Percentiles rank a stretch among this genome's conserved stretches.
Evolutionary conservation across 2,329 filamentous ascomycete species (phyloP).

Genomic region (Thielaviopsis musarum): DNA sequence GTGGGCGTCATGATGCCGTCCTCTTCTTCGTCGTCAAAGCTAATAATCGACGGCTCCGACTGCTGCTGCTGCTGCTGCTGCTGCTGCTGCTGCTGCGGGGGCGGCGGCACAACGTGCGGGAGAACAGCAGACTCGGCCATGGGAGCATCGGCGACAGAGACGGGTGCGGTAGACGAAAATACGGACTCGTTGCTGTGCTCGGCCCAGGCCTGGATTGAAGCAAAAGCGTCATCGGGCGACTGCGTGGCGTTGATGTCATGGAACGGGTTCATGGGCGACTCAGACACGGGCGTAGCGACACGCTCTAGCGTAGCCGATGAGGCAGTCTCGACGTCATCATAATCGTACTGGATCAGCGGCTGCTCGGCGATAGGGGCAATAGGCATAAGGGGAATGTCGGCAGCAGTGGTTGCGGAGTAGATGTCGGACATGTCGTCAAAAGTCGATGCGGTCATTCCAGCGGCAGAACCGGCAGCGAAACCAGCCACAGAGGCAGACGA

Average conservation of each 20-base stretch:
- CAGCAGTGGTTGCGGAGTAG: conserved; percentile 34
- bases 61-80: too few species aligned
- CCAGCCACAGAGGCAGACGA: conserved; percentile 15
- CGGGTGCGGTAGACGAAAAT: conserved; percentile 34
- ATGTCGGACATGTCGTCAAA: conserved; percentile 36
- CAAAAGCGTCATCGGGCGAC: conserved; percentile 29
- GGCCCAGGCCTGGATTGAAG: conserved; percentile 49
- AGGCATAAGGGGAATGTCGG: neutral
- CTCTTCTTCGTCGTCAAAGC: conserved; percentile 32
- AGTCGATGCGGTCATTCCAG: conserved; percentile 17
- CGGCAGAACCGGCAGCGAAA: neutral
- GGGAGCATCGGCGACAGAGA: conserved; percentile 17
- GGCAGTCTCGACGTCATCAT: neutral
- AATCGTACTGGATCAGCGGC: neutral
- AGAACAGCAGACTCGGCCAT: conserved; percentile 17
- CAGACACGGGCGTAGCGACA: conserved; percentile 3
- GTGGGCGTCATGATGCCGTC: conserved; percentile 19
- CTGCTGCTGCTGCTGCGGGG: too few species aligned
- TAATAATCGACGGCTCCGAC: conserved; percentile 35
- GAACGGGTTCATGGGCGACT: conserved; percentile 9
- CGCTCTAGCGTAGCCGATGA: conserved; percentile 4
- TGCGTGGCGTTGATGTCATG: conserved; percentile 1
- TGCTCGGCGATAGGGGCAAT: neutral
- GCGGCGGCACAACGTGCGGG: too few species aligned
- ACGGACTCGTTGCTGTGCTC: conserved; percentile 36